phyloP scores from a whole-genome alignment of 225 moss, liverwort and hornwort genomes.

The Climacium dendroides region DNA sequence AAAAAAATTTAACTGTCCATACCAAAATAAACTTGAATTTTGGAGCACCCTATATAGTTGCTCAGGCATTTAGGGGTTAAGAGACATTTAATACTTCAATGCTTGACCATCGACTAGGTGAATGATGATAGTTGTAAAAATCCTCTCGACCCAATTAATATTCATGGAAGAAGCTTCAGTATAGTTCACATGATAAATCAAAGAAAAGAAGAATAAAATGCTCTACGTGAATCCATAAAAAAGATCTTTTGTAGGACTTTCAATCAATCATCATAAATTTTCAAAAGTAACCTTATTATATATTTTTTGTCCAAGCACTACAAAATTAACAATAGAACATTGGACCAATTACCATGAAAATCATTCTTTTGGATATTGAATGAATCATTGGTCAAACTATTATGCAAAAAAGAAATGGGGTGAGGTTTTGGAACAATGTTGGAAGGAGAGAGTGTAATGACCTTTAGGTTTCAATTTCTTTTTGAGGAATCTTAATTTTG shows the following conservation, averaged over 20 bases:
- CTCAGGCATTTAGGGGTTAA: too few relatives aligned
- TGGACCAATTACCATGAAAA: fast-evolving
- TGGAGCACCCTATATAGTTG: too few relatives aligned
- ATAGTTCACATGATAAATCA: not conserved
- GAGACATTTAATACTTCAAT: not conserved
- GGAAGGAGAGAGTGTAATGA: too few relatives aligned
- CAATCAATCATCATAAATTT: fast-evolving
- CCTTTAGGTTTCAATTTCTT: too few relatives aligned
- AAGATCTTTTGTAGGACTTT: not conserved
- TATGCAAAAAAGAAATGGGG: too few relatives aligned
- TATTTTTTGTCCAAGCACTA: not conserved
- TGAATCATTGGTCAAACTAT: not conserved
- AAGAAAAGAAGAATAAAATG: not conserved
- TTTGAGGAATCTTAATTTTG: too few relatives aligned
- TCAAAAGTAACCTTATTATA: not conserved
- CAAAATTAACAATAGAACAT: fast-evolving
- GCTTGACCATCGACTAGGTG: not conserved
- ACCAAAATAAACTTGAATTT: too few relatives aligned
- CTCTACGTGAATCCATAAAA: not conserved
- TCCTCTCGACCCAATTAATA: not conserved
- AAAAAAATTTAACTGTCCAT: too few relatives aligned
- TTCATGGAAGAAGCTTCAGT: not conserved
- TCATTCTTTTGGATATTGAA: fast-evolving
- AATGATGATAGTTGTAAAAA: not conserved
- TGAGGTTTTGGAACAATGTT: too few relatives aligned